phyloP scores from a whole-genome alignment of 371 early-diverging fungal genomes.

The Rhizomucor miehei region DNA sequence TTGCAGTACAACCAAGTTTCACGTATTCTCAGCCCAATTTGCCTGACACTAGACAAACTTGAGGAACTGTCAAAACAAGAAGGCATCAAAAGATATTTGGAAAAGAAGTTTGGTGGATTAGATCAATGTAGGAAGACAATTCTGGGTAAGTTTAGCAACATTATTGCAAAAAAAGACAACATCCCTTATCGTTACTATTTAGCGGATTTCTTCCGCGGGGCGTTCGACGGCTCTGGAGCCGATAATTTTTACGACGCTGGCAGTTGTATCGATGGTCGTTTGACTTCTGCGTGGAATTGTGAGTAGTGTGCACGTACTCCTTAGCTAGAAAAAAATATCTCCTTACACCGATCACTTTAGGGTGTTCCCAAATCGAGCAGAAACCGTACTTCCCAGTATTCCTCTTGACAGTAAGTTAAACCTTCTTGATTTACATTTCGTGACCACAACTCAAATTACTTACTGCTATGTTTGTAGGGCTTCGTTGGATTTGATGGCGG shows the following conservation, averaged over 20 bases:
- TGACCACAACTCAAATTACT: slow-evolving; percentile 1
- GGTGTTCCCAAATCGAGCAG: slow-evolving; percentile 89
- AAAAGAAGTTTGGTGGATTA: slow-evolving; percentile 65
- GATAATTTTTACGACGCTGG: slow-evolving; percentile 96
- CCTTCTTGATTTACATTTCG: background rate
- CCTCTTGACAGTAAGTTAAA: slow-evolving; percentile 65
- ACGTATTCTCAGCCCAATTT: slow-evolving; percentile 88
- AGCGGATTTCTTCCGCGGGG: slow-evolving; percentile 92
- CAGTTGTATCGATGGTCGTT: slow-evolving; percentile 94
- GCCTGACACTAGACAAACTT: slow-evolving; percentile 70
- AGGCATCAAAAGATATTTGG: slow-evolving; percentile 63
- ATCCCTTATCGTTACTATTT: background rate
- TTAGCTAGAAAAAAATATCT: background rate
- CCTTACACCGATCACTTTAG: slow-evolving; percentile 12
- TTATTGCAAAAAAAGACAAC: background rate
- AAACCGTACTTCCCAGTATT: slow-evolving; percentile 89
- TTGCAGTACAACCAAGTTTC: slow-evolving; percentile 91
- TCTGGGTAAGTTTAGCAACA: slow-evolving; percentile 34
- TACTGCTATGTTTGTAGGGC: slow-evolving; percentile 40
- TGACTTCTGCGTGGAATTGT: slow-evolving; percentile 96
- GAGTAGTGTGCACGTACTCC: slow-evolving; percentile 10
- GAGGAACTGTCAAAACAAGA: slow-evolving; percentile 57
- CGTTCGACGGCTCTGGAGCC: slow-evolving; percentile 95
- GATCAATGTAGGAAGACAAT: slow-evolving; percentile 67
- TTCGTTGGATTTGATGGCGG: slow-evolving; percentile 80